These are phyloP conservation scores for Theobroma grandiflorum DNA, from an alignment of 441 rosid genomes.

Conservation along the genomic window DNA sequence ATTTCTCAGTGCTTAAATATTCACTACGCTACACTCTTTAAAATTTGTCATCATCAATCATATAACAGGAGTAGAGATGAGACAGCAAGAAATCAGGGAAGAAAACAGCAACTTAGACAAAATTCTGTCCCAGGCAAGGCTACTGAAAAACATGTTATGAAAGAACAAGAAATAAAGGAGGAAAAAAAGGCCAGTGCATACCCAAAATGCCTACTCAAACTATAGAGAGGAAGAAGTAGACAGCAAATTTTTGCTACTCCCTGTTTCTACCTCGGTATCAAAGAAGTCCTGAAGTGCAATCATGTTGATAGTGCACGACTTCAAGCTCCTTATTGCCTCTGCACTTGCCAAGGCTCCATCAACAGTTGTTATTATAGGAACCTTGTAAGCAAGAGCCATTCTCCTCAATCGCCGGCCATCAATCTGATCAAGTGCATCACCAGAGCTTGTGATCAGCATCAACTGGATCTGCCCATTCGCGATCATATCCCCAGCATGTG, in stretches of 20 bases:
- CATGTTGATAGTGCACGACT: conserved; percentile 65
- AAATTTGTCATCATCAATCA: not conserved
- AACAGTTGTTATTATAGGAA: conserved; percentile 87
- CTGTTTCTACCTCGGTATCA: conserved; percentile 22
- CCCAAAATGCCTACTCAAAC: not conserved
- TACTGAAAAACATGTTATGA: not conserved
- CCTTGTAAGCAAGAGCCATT: conserved; percentile 96
- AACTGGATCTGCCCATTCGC: conserved; percentile 91
- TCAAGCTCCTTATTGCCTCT: conserved; percentile 80
- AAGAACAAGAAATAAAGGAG: not conserved
- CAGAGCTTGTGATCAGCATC: conserved; percentile 94
- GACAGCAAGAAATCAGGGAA: conserved; percentile 7
- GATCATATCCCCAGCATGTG: conserved; percentile 94
- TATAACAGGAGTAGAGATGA: not conserved
- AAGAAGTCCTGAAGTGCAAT: conserved; percentile 87
- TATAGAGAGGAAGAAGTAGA: conserved; percentile 46
- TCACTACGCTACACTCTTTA: not conserved
- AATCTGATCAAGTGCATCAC: conserved; percentile 82
- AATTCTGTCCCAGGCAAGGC: not conserved
- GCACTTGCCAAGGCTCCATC: conserved; percentile 95
- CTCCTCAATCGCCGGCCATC: conserved; percentile 89
- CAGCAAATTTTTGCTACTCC: conserved; percentile 43
- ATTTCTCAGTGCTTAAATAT: not conserved
- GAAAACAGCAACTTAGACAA: not conserved
- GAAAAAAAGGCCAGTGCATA: not conserved